Evolutionary conservation across 116 monocot species (phyloP).

Genomic region (Thalassia testudinum): DNA sequence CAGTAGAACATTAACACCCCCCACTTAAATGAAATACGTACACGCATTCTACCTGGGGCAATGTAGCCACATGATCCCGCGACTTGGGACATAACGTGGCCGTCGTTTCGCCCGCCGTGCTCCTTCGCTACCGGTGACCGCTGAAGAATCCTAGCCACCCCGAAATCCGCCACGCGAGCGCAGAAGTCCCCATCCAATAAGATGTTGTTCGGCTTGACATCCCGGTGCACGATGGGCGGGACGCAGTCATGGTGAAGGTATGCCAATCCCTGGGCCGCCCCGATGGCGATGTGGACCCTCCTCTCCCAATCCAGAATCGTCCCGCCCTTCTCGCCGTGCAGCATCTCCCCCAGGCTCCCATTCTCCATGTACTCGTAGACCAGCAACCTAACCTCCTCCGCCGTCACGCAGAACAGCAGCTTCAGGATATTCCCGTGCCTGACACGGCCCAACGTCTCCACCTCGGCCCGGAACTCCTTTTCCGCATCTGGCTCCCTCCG

Average conservation of each 20-base stretch:
- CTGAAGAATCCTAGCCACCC: slow-evolving; percentile 51
- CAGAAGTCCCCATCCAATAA: slow-evolving; percentile 58
- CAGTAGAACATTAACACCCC: not conserved
- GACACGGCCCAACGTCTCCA: slow-evolving; percentile 63
- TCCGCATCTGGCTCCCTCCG: slow-evolving; percentile 42
- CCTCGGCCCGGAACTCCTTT: slow-evolving; percentile 37
- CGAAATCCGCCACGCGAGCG: slow-evolving; percentile 72
- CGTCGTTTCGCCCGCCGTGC: slow-evolving; percentile 25
- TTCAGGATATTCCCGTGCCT: slow-evolving; percentile 74
- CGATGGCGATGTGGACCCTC: slow-evolving; percentile 50
- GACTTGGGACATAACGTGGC: slow-evolving; percentile 13
- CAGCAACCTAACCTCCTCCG: slow-evolving; percentile 54
- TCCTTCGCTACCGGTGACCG: slow-evolving; percentile 14
- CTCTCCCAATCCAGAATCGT: slow-evolving; percentile 37
- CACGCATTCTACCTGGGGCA: slow-evolving; percentile 31
- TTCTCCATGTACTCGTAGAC: slow-evolving; percentile 88
- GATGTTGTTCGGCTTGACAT: slow-evolving; percentile 90
- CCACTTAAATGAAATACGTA: too few species aligned
- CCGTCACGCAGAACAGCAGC: slow-evolving; percentile 74
- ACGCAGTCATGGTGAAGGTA: slow-evolving; percentile 71
- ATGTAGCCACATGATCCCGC: slow-evolving; percentile 64
- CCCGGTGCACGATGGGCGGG: slow-evolving; percentile 77
- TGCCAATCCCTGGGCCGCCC: slow-evolving; percentile 61
- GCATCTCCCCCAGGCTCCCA: slow-evolving; percentile 56
- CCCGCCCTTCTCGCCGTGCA: slow-evolving; percentile 21